Conservation (phyloP, 352 stramenopile species). For the Globisporangium yorkense region DNA sequence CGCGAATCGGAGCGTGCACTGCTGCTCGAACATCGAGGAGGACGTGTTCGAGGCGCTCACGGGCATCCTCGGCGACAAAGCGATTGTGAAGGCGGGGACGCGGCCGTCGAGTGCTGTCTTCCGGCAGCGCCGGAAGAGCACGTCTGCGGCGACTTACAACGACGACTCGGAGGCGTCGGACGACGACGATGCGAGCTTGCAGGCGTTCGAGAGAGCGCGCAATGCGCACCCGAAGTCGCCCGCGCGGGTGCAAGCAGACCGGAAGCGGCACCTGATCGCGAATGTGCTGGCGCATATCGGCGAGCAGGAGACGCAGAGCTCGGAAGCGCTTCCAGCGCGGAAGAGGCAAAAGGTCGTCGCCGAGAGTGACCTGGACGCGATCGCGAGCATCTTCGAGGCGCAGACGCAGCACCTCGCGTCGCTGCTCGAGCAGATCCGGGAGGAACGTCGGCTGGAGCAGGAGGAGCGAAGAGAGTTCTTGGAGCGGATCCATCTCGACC, state of each 20-base stretch:
- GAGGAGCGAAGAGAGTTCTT: slow-evolving; percentile 6
- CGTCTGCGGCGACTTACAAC: background rate
- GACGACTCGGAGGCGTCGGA: background rate
- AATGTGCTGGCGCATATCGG: slow-evolving; percentile 11
- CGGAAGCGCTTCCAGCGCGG: background rate
- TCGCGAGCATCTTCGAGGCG: slow-evolving; percentile 9
- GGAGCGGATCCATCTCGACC: slow-evolving; percentile 7
- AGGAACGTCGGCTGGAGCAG: slow-evolving; percentile 9
- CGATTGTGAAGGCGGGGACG: background rate
- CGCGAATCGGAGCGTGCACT: slow-evolving; percentile 7
- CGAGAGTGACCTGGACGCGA: background rate
- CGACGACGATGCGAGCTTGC: background rate
- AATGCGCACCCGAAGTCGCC: background rate
- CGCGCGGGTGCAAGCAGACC: background rate
- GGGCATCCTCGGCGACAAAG: slow-evolving; percentile 8
- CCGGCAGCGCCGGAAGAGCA: background rate
- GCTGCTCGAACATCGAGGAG: slow-evolving; percentile 13
- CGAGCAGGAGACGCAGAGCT: slow-evolving; percentile 1
- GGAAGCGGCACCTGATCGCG: slow-evolving; percentile 7
- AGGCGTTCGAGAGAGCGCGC: background rate
- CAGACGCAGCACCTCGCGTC: slow-evolving; percentile 11
- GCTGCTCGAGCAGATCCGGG: slow-evolving; percentile 9
- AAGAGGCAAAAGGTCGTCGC: slow-evolving; percentile 4
- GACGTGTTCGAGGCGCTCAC: slow-evolving; percentile 10
- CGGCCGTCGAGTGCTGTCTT: slow-evolving; percentile 5